Evolutionary conservation across 2,329 filamentous ascomycete species (phyloP).

Genomic region (Pseudocercospora ulei): DNA sequence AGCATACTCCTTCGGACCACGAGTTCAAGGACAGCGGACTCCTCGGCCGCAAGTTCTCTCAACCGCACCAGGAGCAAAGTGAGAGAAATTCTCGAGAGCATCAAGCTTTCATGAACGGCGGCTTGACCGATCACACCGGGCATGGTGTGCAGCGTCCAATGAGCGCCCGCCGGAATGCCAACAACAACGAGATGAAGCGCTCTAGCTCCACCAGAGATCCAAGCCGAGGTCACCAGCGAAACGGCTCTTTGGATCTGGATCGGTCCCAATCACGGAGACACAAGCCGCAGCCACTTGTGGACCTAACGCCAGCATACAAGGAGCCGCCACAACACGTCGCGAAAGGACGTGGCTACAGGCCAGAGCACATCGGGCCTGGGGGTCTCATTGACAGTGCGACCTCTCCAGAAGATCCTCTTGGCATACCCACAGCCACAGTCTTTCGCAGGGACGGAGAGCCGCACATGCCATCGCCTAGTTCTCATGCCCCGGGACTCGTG

Average conservation of each 20-base stretch:
- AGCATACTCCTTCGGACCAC: conserved; percentile 20
- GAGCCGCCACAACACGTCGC: conserved; percentile 53
- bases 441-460: conserved; percentile 34
- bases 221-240: conserved; percentile 14
- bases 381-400: conserved; percentile 42
- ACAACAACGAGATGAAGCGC: conserved; percentile 21
- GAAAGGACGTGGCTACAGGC: conserved; percentile 44
- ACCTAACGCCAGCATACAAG: conserved; percentile 55
- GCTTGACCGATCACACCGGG: conserved; percentile 14
- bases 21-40: conserved; percentile 43
- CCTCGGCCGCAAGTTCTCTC: conserved; percentile 44
- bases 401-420: conserved; percentile 37
- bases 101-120: conserved; percentile 48
- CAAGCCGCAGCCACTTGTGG: conserved; percentile 54
- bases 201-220: conserved; percentile 18
- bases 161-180: conserved; percentile 13
- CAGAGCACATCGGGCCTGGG: conserved; percentile 32
- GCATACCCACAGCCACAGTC: conserved; percentile 38
- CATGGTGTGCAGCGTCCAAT: conserved; percentile 16
- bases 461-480: conserved; percentile 5
- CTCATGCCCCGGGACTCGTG: conserved; percentile 13
- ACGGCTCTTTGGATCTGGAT: conserved; percentile 35
- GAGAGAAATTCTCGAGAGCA: conserved; percentile 34
- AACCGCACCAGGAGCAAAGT: conserved; percentile 37
- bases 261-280: conserved; percentile 40